These are phyloP conservation scores for Beauveria caledonica DNA, from an alignment of 2,329 filamentous ascomycete genomes.

Conservation along the genomic window DNA sequence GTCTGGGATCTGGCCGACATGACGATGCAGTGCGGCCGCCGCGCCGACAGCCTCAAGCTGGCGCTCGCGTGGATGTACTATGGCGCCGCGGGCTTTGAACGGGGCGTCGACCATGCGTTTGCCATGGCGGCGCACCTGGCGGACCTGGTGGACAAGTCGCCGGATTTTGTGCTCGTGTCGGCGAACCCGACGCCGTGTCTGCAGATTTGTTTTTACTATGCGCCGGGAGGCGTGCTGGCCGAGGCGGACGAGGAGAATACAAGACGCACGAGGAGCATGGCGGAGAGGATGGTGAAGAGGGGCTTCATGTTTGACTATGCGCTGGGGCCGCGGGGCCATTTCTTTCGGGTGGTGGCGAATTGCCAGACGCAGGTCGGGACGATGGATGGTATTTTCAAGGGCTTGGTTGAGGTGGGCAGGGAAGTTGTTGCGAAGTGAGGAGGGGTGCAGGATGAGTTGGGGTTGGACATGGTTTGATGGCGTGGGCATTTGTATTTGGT, in stretches of 20 bases:
- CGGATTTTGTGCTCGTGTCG: slow-evolving; percentile 63
- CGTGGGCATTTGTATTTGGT: background rate
- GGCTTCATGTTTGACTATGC: slow-evolving; percentile 56
- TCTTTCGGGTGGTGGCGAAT: slow-evolving; percentile 52
- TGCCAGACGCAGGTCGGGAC: slow-evolving; percentile 44
- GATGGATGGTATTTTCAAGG: slow-evolving; percentile 44
- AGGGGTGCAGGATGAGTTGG: background rate
- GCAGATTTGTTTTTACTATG: slow-evolving; percentile 92
- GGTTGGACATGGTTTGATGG: background rate
- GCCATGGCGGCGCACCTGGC: slow-evolving; percentile 61
- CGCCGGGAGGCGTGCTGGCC: slow-evolving; percentile 42
- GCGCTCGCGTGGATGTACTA: slow-evolving; percentile 87
- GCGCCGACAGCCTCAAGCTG: slow-evolving; percentile 78
- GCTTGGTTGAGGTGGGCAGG: slow-evolving; percentile 37
- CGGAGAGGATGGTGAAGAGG: slow-evolving; percentile 35
- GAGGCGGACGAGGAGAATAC: slow-evolving; percentile 38
- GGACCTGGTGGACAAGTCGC: slow-evolving; percentile 41
- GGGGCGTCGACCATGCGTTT: slow-evolving; percentile 65
- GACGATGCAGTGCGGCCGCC: slow-evolving; percentile 85
- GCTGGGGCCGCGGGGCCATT: slow-evolving; percentile 44
- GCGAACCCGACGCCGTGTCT: slow-evolving; percentile 75
- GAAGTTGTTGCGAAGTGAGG: background rate
- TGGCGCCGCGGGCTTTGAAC: slow-evolving; percentile 63
- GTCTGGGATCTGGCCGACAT: slow-evolving; percentile 87
- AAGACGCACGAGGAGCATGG: slow-evolving; percentile 39